Evolutionary conservation across 805 yeast species (phyloP).

Genomic region (Barnettozyma sp.): DNA sequence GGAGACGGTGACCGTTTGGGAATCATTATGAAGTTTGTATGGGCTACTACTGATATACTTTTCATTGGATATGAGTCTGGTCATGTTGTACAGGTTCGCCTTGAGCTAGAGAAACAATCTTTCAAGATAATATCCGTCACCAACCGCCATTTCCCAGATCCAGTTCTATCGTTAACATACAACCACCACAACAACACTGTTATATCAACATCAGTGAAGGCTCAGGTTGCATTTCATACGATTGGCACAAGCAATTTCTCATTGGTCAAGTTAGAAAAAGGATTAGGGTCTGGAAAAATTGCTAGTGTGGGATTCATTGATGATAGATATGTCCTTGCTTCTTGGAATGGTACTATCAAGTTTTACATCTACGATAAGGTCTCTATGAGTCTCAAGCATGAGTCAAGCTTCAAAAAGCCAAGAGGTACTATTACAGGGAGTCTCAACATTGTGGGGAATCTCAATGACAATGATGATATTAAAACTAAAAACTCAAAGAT

Average conservation of each 20-base stretch:
- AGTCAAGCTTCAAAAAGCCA: constrained; percentile 21
- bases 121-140: constrained; percentile 13
- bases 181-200: constrained; percentile 25
- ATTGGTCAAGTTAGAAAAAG: constrained; percentile 12
- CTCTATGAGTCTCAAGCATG: constrained; percentile 11
- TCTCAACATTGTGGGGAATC: constrained; percentile 24
- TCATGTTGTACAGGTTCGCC: constrained; percentile 33
- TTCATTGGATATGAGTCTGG: constrained; percentile 74
- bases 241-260: neutral
- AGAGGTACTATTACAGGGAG: constrained; percentile 23
- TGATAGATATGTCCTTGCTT: constrained; percentile 29
- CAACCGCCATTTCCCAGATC: constrained; percentile 43
- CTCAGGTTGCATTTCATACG: constrained; percentile 31
- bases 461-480: constrained; percentile 16
- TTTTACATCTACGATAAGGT: constrained; percentile 25
- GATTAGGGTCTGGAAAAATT: constrained; percentile 32
- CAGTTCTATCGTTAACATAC: constrained; percentile 39
- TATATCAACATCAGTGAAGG: constrained; percentile 44
- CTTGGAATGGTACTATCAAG: constrained; percentile 47
- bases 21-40: constrained; percentile 54
- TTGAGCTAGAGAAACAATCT: constrained; percentile 15
- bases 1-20: constrained; percentile 44
- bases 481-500: constrained; percentile 24
- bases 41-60: constrained; percentile 29
- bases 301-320: constrained; percentile 22